Evolutionary conservation across 2,329 filamentous ascomycete genomes (phyloP), one percentile per base, ranked within the genome.

Genomic region (Acarospora socialis): DNA sequence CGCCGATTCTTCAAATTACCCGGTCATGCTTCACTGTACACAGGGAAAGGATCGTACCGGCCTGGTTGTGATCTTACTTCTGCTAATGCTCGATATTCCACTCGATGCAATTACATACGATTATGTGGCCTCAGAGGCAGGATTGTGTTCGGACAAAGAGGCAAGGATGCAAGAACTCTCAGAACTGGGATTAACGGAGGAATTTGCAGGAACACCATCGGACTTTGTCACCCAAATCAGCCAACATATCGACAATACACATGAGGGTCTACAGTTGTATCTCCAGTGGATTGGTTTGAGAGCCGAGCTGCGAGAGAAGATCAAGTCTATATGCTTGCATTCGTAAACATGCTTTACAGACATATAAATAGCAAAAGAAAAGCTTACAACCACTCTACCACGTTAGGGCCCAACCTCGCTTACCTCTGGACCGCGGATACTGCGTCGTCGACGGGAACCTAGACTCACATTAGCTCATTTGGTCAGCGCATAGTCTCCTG

Each of bases 11-110:
- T 43, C 52, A 0, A 63, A 62, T 10, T 72, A 74, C 40, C 82
- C 83, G 0, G 54, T 75, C 1, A 50, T 92, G 5, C 58, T 90
- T 2, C 82, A 92, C 53, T 93, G 84, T 53, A 90, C 83, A 1
- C 82, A 92, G 47, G 84, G 84, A 36, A 93, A 92, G 51, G 84
- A 92, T 48, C 70, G 84, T 2, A 84, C 73, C 2, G 84, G 84
- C 0, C 59, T 92, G 8, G 61, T 81, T 7, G 61, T 82, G 4
- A 60, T 78, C 23, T 59, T 92, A 3, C 54, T 78, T 1, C 57
- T 92, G 13, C 62, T 87, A 33, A 40, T 22, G 22, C 23, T 29
- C 23, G 23, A 49, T 17, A 50, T 80, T 1, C 68, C 73, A 0
- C 36, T 61, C 1, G 50, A 63, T 0, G 77, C 72, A 2, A 73